Evolutionary conservation across 805 yeast species (phyloP).

Genomic region (Candida railenensis): DNA sequence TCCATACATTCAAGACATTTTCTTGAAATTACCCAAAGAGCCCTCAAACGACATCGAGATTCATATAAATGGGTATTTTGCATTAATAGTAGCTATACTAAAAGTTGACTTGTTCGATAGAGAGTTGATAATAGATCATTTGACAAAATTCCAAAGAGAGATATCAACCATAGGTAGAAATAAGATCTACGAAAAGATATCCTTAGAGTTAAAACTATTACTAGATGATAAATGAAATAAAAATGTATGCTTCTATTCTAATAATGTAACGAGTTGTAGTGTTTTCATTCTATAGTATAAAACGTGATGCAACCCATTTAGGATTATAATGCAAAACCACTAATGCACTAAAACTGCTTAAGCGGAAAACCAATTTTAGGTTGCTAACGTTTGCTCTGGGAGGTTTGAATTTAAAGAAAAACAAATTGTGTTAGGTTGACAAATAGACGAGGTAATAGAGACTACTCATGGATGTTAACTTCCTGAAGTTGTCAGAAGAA

Average conservation of each 20-base stretch:
- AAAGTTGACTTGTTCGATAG: neutral
- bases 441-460: too few species aligned
- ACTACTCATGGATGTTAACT: neutral
- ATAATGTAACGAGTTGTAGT: too few species aligned
- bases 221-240: too few species aligned
- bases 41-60: neutral
- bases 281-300: too few species aligned
- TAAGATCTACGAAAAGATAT: neutral
- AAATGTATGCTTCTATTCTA: too few species aligned
- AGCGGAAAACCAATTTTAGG: too few species aligned
- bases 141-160: neutral
- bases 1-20: neutral
- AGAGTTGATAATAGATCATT: neutral
- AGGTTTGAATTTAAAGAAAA: too few species aligned
- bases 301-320: too few species aligned
- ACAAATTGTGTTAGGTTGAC: too few species aligned
- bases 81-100: neutral
- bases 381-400: too few species aligned
- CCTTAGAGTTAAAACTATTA: neutral
- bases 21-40: neutral
- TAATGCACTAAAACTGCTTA: too few species aligned
- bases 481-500: slow-evolving; percentile 2
- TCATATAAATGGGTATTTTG: slow-evolving; percentile 1
- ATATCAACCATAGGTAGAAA: neutral
- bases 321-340: too few species aligned